Evolutionary conservation across 306 rosid species (phyloP), one percentile per base, ranked within the genome.

Genomic region (Cicer yamashitae): DNA sequence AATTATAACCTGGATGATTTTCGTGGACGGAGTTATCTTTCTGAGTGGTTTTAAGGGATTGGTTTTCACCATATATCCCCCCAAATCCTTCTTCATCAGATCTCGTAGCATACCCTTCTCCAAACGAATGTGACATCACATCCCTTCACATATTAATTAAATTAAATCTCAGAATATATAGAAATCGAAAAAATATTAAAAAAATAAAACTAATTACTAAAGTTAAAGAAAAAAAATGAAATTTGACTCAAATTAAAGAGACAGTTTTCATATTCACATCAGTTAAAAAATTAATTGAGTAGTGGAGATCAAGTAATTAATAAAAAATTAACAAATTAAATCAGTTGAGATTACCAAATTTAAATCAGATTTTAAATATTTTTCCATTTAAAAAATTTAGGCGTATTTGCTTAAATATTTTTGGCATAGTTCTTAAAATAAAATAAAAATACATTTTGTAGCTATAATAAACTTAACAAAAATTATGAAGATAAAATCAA

Each of bases 81-180:
- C 98, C 98, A 47, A 91, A 90, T 62, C 98, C 98, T 87, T 94
- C 97, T 51, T 91, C 98, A 71, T 87, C 93, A 2, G 83, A 79
- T 53, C 98, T 86, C 2, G 91, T 83, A 15, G 97, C 84, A 34
- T 91, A 94, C 39, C 91, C 98, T 67, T 90, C 91, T 40, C 98
- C 98, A 67, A 89, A 91, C 6, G 97, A 86, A 81, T 87, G 87
- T 43, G 91, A 87, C 94, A 94, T 91, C 88, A 77, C 79, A 62
- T 90, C 91, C 79, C 98, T 94, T 79, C 58, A 54, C 51, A 70
- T 6, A 30, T 61, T 8, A 47, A 34, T 37, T 20, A 9, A 6
- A 38, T 40, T 67, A 7, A 11, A 37, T 18, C 38, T 47, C 41
- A 56, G 0, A 6, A 25, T 2, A n/a, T 37, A 14, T 17, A 51